Evolutionary conservation across 345 rosid genomes (phyloP), one percentile per base, ranked within the genome.

Genomic region (Atalantia buxifolia): DNA sequence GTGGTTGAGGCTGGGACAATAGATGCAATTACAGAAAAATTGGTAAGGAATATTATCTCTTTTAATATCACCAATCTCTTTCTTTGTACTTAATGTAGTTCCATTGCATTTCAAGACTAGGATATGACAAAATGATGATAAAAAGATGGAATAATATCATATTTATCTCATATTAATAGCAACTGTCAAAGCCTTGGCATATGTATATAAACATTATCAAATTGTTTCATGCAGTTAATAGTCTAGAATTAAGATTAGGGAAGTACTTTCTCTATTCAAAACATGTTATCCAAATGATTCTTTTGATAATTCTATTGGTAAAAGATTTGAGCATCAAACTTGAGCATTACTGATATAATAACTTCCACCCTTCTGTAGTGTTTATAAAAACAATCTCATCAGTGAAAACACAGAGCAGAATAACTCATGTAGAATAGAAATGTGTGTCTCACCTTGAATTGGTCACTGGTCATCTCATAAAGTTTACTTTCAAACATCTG

Each of bases 391-490:
- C 28, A 19, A 38, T 38, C 8, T 56, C 40, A 57, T 38, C 74
- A 24, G 10, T 18, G 38, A 27, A 77, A 56, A n/a, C 18, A 4
- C 59, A 16, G 35, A 36, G 9, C 27, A 55, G 31, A 33, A 68
- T 19, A 40, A 75, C 69, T 76, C 24, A 4, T 33, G 45, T 12
- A 1, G 42, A 68, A 24, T 21, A 55, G 55, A 63, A 71, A 36
- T 71, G 66, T 71, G 66, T 30, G 30, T 71, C 86, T 82, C 76
- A 95, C 99, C 93, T 91, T 84, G 80, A 93, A 95, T 80, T 93
- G 94, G 60, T 91, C 98, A 79, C 79, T 68, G 33, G 94, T 87
- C 94, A 95, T 91, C 82, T 87, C 94, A 71, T 78, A 76, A 62
- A 95, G 90, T 84, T 90, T 84, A 79, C 56, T 80, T 88, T 92